Base-by-base conservation (phyloP, 768 basidiomycete genomes). In the Mrakia hoshinonis region DNA sequence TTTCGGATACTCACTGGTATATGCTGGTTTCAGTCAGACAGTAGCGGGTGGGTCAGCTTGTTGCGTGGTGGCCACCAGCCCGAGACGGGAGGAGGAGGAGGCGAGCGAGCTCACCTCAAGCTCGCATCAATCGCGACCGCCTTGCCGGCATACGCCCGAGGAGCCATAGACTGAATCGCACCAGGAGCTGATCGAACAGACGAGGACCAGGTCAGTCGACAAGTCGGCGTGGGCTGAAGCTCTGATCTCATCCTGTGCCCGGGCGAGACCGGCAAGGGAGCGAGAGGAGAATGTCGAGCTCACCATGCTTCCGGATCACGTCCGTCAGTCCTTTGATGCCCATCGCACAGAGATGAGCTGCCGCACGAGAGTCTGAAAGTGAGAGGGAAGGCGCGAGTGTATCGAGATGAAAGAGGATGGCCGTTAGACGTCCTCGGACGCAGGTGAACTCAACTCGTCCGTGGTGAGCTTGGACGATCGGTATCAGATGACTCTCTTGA, bases 71-170 rank as follows among this genome's bases (percentile, higher is more conserved):
- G 54, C 1, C n/a, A 48, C 22, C 61, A 88, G 90, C 91, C 93
- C 46, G 3, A 68, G 15, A 93, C 73, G 20, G 54, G 52, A n/a
- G 26, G 18, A 20, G 38, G 29, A 34, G n/a, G 54, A 55, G 34
- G 29, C 34, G 68, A 43, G 65, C 69, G 43, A 55, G 58, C 73
- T 74, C 55, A 46, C 75, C 73, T 74, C 79, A 80, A 79, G 5
- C 78, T 78, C 78, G 95, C 95, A 83, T 99, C 95, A 74, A 99
- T 91, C 72, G 95, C 95, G 75, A 98, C 92, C 83, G 18, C 34
- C 58, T 61, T 61, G 1, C 58, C 58, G 9, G 58, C 58, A 18
- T 36, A 29, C 58, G 58, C 31, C n/a, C 36, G 58, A 39, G 58
- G 58, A 38, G 58, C 58, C 36, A n/a, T 39, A 10, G n/a, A n/a